These are phyloP conservation scores for Fusarium coffeatum DNA, from an alignment of 2,329 filamentous ascomycete species.

Conservation along the genomic window DNA sequence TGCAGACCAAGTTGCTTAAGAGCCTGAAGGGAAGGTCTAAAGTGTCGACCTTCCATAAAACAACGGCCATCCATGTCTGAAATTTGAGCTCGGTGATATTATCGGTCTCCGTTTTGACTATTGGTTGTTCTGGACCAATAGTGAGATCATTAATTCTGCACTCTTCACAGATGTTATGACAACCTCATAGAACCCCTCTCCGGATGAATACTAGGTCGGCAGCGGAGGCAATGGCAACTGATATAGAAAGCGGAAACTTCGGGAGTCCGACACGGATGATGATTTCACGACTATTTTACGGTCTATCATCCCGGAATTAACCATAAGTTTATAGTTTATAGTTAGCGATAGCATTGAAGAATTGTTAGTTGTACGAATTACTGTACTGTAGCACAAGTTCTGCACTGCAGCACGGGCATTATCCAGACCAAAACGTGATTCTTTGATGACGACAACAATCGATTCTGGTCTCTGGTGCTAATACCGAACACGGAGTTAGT, in stretches of 20 bases:
- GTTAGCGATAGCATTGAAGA: conserved; percentile 13
- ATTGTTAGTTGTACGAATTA: not conserved
- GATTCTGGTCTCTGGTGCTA: conserved; percentile 5
- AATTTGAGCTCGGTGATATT: conserved; percentile 16
- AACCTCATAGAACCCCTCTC: conserved; percentile 1
- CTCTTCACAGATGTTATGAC: conserved; percentile 1
- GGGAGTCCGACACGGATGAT: not conserved
- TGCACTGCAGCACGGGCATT: not conserved
- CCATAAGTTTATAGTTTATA: conserved; percentile 20
- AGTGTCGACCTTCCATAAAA: not conserved
- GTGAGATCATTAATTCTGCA: conserved; percentile 2
- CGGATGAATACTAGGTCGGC: not conserved
- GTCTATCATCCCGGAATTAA: not conserved
- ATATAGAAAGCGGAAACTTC: conserved; percentile 12
- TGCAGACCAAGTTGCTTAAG: not conserved
- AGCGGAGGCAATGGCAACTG: not conserved
- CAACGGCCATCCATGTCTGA: not conserved
- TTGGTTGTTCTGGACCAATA: conserved; percentile 8
- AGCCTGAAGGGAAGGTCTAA: not conserved
- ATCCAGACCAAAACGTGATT: conserved; percentile 8
- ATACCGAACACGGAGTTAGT: conserved; percentile 26
- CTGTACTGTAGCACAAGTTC: not conserved
- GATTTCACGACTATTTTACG: not conserved
- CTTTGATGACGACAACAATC: conserved; percentile 34
- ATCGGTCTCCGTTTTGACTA: conserved; percentile 26